phyloP scores from a whole-genome alignment of 306 rosid genomes.

The Cucumis cinereus region DNA sequence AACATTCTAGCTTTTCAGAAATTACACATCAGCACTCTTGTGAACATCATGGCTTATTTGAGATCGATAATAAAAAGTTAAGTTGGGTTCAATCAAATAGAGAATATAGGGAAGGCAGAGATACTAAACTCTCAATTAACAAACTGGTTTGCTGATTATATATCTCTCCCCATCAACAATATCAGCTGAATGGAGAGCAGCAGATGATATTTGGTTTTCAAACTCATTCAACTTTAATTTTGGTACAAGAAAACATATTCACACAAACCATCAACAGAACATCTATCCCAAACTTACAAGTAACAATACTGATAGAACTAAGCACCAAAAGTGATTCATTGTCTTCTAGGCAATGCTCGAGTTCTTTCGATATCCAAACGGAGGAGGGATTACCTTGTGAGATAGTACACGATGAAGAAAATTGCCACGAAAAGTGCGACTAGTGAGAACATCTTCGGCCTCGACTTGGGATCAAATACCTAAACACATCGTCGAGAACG shows the following conservation, averaged over 20 bases:
- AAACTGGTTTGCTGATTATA: neutral
- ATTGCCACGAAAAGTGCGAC: conserved; percentile 73
- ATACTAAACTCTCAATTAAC: neutral
- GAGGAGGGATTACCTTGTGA: conserved; percentile 30
- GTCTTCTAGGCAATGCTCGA: neutral
- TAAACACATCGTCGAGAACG: conserved; percentile 11
- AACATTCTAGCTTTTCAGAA: neutral
- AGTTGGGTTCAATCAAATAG: neutral
- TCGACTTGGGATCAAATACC: conserved; percentile 93
- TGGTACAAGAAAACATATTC: conserved; percentile 1
- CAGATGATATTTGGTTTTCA: neutral
- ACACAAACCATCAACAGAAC: neutral
- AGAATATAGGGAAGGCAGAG: neutral
- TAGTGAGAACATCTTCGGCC: conserved; percentile 74
- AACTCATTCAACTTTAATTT: neutral
- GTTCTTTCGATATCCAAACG: neutral
- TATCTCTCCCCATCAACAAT: neutral
- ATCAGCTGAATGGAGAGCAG: neutral
- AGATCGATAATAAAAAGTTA: neutral
- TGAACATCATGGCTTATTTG: neutral
- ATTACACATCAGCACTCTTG: neutral
- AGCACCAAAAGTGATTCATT: neutral
- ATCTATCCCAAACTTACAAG: neutral
- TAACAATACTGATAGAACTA: neutral
- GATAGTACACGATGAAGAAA: conserved; percentile 76